Evolutionary conservation across 1,284 basidiomycete species (phyloP).

Genomic region (Peniophora sp.): DNA sequence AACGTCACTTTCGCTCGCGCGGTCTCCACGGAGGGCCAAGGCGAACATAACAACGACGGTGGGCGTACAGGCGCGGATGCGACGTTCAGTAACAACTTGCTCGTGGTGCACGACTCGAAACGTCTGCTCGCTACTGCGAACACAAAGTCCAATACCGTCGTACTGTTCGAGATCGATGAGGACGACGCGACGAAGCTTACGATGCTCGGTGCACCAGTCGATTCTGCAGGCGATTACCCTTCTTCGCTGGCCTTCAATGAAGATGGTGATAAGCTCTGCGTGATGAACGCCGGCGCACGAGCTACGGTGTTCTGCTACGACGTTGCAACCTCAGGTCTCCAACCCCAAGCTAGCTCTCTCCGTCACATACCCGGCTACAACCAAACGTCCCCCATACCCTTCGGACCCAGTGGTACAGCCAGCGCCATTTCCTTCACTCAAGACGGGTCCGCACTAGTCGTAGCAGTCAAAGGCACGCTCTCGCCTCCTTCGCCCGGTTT

Average conservation of each 20-base stretch:
- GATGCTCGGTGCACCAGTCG: conserved; percentile 29
- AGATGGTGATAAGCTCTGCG: conserved; percentile 26
- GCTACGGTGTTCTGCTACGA: conserved; percentile 18
- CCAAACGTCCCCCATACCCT: conserved; percentile 26
- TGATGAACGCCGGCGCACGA: conserved; percentile 29
- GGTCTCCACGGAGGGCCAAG: conserved; percentile 24
- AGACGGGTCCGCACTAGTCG: background rate
- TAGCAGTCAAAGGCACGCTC: background rate
- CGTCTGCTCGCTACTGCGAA: conserved; percentile 31
- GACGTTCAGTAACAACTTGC: conserved; percentile 31
- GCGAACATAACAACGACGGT: conserved; percentile 23
- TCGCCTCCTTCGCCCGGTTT: background rate
- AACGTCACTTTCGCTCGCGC: conserved; percentile 21
- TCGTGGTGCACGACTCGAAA: conserved; percentile 24
- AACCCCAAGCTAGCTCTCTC: conserved; percentile 25
- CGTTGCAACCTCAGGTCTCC: conserved; percentile 25
- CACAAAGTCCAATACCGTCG: conserved; percentile 32
- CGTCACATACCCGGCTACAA: conserved; percentile 27
- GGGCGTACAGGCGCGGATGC: conserved; percentile 24
- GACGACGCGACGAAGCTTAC: conserved; percentile 25
- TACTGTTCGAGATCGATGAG: conserved; percentile 31
- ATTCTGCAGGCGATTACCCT: conserved; percentile 34
- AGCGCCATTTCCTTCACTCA: background rate
- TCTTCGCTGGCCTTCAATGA: conserved; percentile 31
- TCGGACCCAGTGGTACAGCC: conserved; percentile 22